Evolutionary conservation across 108 stramenopile genomes (phyloP).

Genomic region (Heterococcus sp.): DNA sequence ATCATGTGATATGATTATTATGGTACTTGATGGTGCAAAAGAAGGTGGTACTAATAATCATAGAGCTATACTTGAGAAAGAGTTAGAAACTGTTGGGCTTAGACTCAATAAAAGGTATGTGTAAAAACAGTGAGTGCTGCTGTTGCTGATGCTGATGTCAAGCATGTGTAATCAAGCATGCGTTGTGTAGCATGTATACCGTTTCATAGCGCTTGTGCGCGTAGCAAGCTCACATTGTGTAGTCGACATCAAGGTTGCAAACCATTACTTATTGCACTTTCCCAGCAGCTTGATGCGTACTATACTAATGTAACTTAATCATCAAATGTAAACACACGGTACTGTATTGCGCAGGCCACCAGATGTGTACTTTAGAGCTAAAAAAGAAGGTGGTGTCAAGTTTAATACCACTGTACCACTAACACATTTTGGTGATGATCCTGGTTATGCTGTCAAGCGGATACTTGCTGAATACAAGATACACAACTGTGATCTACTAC

Average conservation of each 20-base stretch:
- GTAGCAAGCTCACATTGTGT: no score
- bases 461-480: slow-evolving; percentile 91
- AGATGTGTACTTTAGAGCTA: slow-evolving; percentile 63
- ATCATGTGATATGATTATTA: slow-evolving; percentile 88
- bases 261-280: no score
- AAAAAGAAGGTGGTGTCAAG: slow-evolving; percentile 85
- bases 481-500: slow-evolving; percentile 84
- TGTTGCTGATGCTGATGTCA: no score
- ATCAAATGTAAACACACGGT: no score
- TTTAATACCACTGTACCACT: slow-evolving; percentile 82
- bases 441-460: slow-evolving; percentile 50
- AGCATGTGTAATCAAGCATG: no score
- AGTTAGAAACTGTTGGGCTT: slow-evolving; percentile 95
- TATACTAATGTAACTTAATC: no score
- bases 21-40: slow-evolving; percentile 95
- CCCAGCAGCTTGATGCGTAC: no score
- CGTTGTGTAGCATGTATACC: no score
- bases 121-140: no score
- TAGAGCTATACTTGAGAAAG: slow-evolving; percentile 88
- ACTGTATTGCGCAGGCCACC: neutral
- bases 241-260: no score
- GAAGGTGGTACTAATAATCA: slow-evolving; percentile 87
- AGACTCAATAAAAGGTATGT: slow-evolving; percentile 82
- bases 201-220: no score
- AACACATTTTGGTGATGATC: slow-evolving; percentile 74